Conservation (phyloP, 805 yeast genomes). For the Schwanniomyces yamadae region DNA sequence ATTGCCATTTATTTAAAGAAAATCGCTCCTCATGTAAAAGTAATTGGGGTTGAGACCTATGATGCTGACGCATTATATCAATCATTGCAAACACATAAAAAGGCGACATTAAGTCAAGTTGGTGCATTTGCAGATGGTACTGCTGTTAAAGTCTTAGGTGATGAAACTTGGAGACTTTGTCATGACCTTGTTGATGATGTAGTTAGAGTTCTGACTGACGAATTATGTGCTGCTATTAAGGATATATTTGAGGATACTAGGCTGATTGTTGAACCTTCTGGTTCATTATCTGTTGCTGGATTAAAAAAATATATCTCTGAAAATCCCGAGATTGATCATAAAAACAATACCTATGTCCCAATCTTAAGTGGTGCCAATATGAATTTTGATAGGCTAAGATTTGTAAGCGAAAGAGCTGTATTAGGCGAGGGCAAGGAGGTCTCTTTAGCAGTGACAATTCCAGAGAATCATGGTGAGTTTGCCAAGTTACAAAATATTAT, state of each 20-base stretch:
- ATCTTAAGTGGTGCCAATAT: conserved; percentile 95
- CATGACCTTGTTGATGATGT: conserved; percentile 84
- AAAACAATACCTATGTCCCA: conserved; percentile 72
- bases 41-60: conserved; percentile 92
- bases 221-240: conserved; percentile 93
- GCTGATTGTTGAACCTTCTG: conserved; percentile 92
- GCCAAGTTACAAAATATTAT: conserved; percentile 70
- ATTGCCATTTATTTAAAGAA: conserved; percentile 86
- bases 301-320: conserved; percentile 72
- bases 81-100: conserved; percentile 56
- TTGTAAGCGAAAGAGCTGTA: conserved; percentile 95
- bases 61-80: conserved; percentile 93
- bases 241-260: conserved; percentile 96
- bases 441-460: conserved; percentile 84
- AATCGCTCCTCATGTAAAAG: conserved; percentile 94
- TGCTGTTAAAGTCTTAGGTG: conserved; percentile 87
- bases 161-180: conserved; percentile 84
- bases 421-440: conserved; percentile 98
- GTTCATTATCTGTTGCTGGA: conserved; percentile 96
- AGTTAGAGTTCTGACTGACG: conserved; percentile 83
- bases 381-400: conserved; percentile 95
- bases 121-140: conserved; percentile 99
- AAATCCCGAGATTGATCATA: conserved; percentile 71
- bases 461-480: conserved; percentile 92
- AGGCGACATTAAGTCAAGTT: conserved; percentile 62